Base-by-base conservation (phyloP, 2,329 filamentous ascomycete species). In the Furcasterigmium furcatum region DNA sequence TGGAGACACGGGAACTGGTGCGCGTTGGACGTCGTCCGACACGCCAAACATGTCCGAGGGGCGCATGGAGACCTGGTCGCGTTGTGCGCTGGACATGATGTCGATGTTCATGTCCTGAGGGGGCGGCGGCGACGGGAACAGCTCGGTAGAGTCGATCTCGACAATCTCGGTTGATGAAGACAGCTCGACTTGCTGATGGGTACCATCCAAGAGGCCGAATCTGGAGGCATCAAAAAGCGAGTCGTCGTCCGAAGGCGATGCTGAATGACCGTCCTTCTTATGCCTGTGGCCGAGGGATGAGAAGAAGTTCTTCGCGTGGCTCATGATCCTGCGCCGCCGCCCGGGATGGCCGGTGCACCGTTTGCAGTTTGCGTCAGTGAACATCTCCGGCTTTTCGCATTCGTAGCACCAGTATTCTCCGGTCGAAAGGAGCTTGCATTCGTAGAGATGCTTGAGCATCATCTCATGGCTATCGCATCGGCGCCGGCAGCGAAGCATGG, bases 381-480 rank as follows among this genome's bases (percentile, higher is more conserved):
- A 77, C 30, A 66, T 65, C 56, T 80, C 77, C 46, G 73, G 64
- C 53, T 68, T 70, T 56, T 66, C 71, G 55, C 77, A 78, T 30
- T 79, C 71, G 55, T 76, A 79, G 56, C 77, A 81, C 65, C 74
- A 72, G 52, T 80, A 80, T 63, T 80, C 73, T 46, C 74, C 73
- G 4, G 66, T 67, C 21, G 65, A 57, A 25, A 80, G 68, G 54
- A 74, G 65, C 24, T 66, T 62, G 55, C 76, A 79, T 32, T 58
- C 60, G 47, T 73, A 70, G 9, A 80, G 62, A 50, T 80, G 77
- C 53, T 67, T 70, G 41, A 80, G 66, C 77, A 80, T 77, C 46
- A 65, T 50, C 58, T 80, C 76, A 53, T 80, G 77, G 57, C 71
- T 67, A 14, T 66, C 57, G 55, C 79, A 79, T 9, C 61, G 68